Evolutionary conservation across 257 asterid species (phyloP).

Genomic region (Euphrasia confusa): DNA sequence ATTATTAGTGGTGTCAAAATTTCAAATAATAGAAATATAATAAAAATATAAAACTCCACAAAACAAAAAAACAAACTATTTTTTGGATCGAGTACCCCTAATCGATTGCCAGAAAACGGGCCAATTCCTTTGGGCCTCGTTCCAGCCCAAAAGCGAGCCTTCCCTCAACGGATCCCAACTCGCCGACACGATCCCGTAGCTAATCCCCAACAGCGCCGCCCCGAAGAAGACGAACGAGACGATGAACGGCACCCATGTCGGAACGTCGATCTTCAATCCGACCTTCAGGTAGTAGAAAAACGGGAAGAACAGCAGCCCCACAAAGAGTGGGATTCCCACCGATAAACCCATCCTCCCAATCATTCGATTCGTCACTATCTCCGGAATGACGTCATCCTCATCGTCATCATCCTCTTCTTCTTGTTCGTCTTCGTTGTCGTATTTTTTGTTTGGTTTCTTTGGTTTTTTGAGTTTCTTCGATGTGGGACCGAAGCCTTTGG

Average conservation of each 20-base stretch:
- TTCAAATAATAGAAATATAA: background rate
- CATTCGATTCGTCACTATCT: constrained; percentile 93
- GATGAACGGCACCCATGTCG: constrained; percentile 81
- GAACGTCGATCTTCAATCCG: constrained; percentile 85
- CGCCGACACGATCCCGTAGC: constrained; percentile 93
- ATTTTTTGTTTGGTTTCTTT: constrained; percentile 43
- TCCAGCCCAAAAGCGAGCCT: constrained; percentile 89
- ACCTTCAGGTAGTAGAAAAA: constrained; percentile 83
- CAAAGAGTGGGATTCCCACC: constrained; percentile 76
- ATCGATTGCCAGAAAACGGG: constrained; percentile 92
- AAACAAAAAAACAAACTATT: constrained; percentile 22
- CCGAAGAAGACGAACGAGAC: constrained; percentile 90
- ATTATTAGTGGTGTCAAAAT: no score
- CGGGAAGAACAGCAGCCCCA: constrained; percentile 82
- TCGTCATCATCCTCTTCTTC: constrained; percentile 42
- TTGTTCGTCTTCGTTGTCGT: constrained; percentile 36
- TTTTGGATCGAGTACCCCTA: constrained; percentile 50
- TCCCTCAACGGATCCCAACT: constrained; percentile 99
- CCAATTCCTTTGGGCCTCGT: constrained; percentile 89
- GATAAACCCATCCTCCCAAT: constrained; percentile 69
- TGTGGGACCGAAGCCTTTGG: constrained; percentile 82
- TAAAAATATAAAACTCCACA: background rate
- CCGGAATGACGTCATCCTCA: constrained; percentile 75
- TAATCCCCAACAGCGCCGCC: constrained; percentile 72
- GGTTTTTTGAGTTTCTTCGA: constrained; percentile 43